These are phyloP conservation scores for Ceratorhiza oryzae-sativae DNA, from an alignment of 1,284 basidiomycete genomes.

Conservation along the genomic window DNA sequence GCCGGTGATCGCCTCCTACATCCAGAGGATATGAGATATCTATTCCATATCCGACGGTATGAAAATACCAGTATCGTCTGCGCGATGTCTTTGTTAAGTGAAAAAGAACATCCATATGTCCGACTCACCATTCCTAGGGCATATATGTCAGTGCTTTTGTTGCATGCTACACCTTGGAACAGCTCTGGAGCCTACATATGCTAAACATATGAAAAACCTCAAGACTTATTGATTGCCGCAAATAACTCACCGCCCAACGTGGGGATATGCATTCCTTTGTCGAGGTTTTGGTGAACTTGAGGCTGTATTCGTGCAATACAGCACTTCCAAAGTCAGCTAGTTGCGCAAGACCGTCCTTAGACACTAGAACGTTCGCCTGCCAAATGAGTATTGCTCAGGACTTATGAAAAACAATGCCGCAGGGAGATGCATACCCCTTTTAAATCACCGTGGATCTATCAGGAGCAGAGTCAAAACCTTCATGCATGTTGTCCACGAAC, in stretches of 20 bases:
- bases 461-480: not conserved
- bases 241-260: conserved; percentile 8
- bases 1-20: not conserved
- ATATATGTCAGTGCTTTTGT: conserved; percentile 5
- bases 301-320: not conserved
- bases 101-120: not conserved
- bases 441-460: conserved; percentile 32
- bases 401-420: not conserved
- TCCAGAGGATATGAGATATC: not conserved
- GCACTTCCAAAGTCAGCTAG: conserved; percentile 14
- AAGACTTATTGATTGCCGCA: too few relatives aligned
- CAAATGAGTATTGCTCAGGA: too few relatives aligned
- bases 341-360: not conserved
- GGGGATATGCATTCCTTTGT: not conserved
- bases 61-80: not conserved
- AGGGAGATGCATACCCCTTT: not conserved
- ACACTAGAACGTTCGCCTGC: conserved; percentile 16
- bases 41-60: not conserved
- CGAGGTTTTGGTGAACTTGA: conserved; percentile 1
- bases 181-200: conserved; percentile 18
- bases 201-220: not conserved
- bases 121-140: conserved; percentile 13
- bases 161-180: not conserved
- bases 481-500: not conserved
- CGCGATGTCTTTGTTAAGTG: not conserved